These are phyloP conservation scores for Beauveria australis DNA, from an alignment of 2,329 filamentous ascomycete species.

Conservation along the genomic window DNA sequence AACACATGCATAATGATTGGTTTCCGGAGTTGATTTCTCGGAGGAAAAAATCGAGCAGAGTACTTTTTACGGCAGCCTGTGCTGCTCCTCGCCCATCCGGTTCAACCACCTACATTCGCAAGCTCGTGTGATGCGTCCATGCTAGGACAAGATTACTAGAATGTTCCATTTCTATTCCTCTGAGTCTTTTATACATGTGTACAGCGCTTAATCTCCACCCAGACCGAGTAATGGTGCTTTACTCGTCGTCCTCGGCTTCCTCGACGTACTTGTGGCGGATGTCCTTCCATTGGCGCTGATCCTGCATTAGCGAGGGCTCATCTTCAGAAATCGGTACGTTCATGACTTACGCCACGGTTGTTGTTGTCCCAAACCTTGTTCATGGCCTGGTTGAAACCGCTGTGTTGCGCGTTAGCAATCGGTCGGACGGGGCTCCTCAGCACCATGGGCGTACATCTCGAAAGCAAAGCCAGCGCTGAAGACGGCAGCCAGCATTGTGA, in stretches of 20 bases:
- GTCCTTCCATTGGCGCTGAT: constrained; percentile 98
- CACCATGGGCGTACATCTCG: constrained; percentile 65
- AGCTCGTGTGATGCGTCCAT: not conserved
- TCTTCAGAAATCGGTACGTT: not conserved
- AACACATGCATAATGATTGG: not conserved
- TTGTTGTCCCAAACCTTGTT: constrained; percentile 83
- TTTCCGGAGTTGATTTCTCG: no score
- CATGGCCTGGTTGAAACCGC: constrained; percentile 73
- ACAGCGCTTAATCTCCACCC: constrained; percentile 13
- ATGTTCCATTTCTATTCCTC: constrained; percentile 9
- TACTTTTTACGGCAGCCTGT: not conserved
- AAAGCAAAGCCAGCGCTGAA: constrained; percentile 85
- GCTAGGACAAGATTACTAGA: constrained; percentile 1
- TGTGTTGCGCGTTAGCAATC: constrained; percentile 35
- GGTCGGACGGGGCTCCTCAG: constrained; percentile 13
- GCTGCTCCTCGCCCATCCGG: not conserved
- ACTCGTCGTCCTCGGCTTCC: constrained; percentile 58
- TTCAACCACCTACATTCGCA: not conserved
- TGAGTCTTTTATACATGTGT: constrained; percentile 14
- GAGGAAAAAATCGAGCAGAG: not conserved
- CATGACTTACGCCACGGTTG: constrained; percentile 77
- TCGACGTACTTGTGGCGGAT: constrained; percentile 85
- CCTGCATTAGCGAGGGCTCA: constrained; percentile 19
- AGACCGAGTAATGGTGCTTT: constrained; percentile 21
- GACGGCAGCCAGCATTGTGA: constrained; percentile 75